Evolutionary conservation across 2,329 filamentous ascomycete genomes (phyloP).

Genomic region (Penicillium sp.): DNA sequence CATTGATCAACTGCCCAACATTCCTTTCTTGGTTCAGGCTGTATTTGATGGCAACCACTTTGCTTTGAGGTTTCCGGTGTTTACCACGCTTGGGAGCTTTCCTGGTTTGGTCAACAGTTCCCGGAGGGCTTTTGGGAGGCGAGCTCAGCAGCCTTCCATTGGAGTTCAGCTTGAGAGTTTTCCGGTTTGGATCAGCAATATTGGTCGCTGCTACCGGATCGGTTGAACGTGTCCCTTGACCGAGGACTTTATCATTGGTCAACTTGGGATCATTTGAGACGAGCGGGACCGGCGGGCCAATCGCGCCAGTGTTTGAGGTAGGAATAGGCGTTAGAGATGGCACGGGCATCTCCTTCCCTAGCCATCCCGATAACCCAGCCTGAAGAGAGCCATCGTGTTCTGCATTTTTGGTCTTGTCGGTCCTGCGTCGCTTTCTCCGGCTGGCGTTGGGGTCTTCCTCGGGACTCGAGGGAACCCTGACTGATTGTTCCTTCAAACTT

Average conservation of each 20-base stretch:
- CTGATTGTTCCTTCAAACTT: not conserved
- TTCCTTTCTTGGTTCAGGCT: slow-evolving; percentile 48
- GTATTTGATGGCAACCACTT: slow-evolving; percentile 61
- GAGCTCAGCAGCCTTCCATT: slow-evolving; percentile 48
- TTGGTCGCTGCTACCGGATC: slow-evolving; percentile 26
- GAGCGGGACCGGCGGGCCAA: not conserved
- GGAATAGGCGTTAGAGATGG: not conserved
- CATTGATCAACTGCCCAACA: slow-evolving; percentile 62
- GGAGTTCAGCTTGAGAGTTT: slow-evolving; percentile 44
- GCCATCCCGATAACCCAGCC: slow-evolving; percentile 18
- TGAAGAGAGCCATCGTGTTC: slow-evolving; percentile 6
- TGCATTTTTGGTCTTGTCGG: slow-evolving; percentile 13
- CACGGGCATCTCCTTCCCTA: slow-evolving; percentile 2
- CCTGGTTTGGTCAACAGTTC: slow-evolving; percentile 18
- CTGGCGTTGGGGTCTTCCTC: slow-evolving; percentile 34
- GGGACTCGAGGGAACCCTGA: not conserved
- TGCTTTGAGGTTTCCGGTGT: slow-evolving; percentile 23
- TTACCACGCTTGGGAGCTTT: slow-evolving; percentile 36
- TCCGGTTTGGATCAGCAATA: slow-evolving; percentile 49
- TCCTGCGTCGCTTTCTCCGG: slow-evolving; percentile 40
- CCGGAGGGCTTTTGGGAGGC: slow-evolving; percentile 26
- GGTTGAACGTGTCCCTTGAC: not conserved
- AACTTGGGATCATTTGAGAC: not conserved
- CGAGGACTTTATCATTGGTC: not conserved
- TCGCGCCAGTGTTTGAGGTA: not conserved